phyloP scores from a whole-genome alignment of 2,329 filamentous ascomycete genomes.

The Colletotrichum lentis region DNA sequence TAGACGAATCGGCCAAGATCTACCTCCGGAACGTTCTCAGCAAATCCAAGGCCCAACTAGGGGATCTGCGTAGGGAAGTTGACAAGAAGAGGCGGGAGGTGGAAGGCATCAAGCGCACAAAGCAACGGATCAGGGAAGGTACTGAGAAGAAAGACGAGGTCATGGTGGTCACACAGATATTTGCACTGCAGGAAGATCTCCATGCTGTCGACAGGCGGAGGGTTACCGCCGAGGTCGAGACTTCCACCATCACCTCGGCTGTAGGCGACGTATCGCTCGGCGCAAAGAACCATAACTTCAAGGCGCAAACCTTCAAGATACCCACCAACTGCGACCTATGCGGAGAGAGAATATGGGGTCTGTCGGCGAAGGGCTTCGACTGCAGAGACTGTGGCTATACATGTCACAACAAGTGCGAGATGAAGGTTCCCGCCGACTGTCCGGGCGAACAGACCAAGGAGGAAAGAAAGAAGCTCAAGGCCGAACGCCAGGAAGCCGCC shows the following conservation, averaged over 20 bases:
- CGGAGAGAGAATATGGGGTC: conserved; percentile 94
- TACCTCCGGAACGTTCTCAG: conserved; percentile 90
- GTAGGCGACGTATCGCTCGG: conserved; percentile 94
- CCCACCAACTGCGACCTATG: conserved; percentile 98
- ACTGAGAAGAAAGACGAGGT: conserved; percentile 91
- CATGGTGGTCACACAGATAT: conserved; percentile 82
- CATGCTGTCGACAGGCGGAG: conserved; percentile 85
- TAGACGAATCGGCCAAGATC: conserved; percentile 86
- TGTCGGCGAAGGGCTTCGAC: conserved; percentile 95
- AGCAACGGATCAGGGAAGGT: conserved; percentile 80
- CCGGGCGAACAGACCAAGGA: conserved; percentile 94
- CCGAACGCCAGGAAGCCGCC: conserved; percentile 81
- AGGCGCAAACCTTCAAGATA: conserved; percentile 98
- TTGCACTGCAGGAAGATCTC: conserved; percentile 82
- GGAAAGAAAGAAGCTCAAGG: conserved; percentile 92
- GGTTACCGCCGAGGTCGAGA: conserved; percentile 90
- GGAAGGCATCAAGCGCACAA: conserved; percentile 75
- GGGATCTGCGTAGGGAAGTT: conserved; percentile 80
- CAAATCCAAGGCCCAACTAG: conserved; percentile 86
- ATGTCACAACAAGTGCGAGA: conserved; percentile 98
- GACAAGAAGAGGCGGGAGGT: conserved; percentile 89
- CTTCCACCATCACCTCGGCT: conserved; percentile 86
- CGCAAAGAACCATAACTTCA: conserved; percentile 96
- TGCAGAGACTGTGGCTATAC: conserved; percentile 97
- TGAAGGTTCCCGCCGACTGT: conserved; percentile 97